These are phyloP conservation scores for Zalaria sp. DNA, from an alignment of 2,329 filamentous ascomycete genomes.

Conservation along the genomic window DNA sequence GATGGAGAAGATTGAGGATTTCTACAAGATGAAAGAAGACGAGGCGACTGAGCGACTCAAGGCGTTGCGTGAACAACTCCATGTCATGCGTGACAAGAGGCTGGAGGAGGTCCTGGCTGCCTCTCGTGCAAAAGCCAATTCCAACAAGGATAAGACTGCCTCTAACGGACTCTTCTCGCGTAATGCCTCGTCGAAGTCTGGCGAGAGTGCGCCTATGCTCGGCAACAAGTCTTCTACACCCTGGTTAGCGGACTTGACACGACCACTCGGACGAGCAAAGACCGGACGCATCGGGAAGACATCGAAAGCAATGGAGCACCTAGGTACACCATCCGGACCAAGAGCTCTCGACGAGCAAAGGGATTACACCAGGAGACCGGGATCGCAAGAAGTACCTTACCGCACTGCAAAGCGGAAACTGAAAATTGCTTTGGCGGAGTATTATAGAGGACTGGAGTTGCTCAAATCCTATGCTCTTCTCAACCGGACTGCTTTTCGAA, in stretches of 20 bases:
- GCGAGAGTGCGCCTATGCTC: conserved; percentile 1
- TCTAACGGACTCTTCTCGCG: not conserved
- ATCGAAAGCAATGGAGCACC: conserved; percentile 29
- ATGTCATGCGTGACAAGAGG: conserved; percentile 80
- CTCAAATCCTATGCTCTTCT: conserved; percentile 82
- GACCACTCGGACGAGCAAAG: conserved; percentile 9
- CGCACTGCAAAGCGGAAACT: conserved; percentile 80
- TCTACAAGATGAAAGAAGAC: conserved; percentile 78
- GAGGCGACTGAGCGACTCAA: conserved; percentile 62
- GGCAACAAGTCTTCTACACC: not conserved
- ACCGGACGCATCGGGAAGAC: conserved; percentile 41
- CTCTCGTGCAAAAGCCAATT: not conserved
- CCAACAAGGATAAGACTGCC: not conserved
- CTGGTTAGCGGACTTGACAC: conserved; percentile 3
- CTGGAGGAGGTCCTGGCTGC: conserved; percentile 50
- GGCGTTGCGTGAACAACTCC: conserved; percentile 67
- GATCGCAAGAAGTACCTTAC: conserved; percentile 54
- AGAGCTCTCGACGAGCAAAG: conserved; percentile 19
- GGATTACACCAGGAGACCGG: conserved; percentile 28
- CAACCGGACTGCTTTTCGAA: conserved; percentile 86
- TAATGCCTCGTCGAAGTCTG: conserved; percentile 1
- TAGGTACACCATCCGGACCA: conserved; percentile 25
- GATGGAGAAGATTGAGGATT: conserved; percentile 79
- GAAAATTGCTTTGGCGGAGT: conserved; percentile 82
- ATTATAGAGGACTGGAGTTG: conserved; percentile 80